phyloP scores from a whole-genome alignment of 2,329 filamentous ascomycete genomes.

The Falciphora oryzae region DNA sequence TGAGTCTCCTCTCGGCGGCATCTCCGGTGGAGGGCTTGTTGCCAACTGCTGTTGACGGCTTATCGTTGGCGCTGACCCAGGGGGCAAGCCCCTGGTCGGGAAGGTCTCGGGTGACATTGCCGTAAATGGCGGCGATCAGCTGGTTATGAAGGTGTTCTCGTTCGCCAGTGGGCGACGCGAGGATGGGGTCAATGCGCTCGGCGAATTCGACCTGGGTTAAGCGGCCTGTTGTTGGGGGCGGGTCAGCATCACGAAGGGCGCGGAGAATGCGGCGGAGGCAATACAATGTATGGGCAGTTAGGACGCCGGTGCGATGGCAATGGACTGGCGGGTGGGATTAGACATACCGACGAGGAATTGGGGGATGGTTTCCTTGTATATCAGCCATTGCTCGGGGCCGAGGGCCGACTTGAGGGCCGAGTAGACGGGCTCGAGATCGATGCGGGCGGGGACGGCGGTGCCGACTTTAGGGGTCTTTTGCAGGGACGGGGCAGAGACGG shows the following conservation, averaged over 20 bases:
- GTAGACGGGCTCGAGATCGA: conserved; percentile 62
- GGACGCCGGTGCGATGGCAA: background rate
- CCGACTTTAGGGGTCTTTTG: conserved; percentile 53
- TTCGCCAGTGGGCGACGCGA: conserved; percentile 51
- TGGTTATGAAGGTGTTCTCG: conserved; percentile 62
- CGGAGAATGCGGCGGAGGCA: background rate
- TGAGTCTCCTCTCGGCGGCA: conserved; percentile 58
- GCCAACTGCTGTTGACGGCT: conserved; percentile 49
- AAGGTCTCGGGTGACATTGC: conserved; percentile 64
- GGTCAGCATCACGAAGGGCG: conserved; percentile 55
- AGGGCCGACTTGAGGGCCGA: conserved; percentile 54
- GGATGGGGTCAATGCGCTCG: conserved; percentile 53
- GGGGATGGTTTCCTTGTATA: conserved; percentile 57
- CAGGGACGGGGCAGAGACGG: conserved; percentile 41
- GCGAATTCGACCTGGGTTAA: conserved; percentile 58
- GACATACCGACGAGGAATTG: conserved; percentile 57
- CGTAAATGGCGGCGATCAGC: conserved; percentile 60
- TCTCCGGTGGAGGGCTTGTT: conserved; percentile 60
- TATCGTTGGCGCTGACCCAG: conserved; percentile 68
- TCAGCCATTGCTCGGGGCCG: conserved; percentile 55
- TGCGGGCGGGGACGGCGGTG: conserved; percentile 58
- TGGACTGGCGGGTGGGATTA: conserved; percentile 9
- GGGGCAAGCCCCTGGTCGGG: conserved; percentile 62
- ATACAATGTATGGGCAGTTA: background rate
- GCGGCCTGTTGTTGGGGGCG: conserved; percentile 54